These are phyloP conservation scores for Friedmanniomyces simplex DNA, from an alignment of 495 filamentous ascomycete species.

Conservation along the genomic window DNA sequence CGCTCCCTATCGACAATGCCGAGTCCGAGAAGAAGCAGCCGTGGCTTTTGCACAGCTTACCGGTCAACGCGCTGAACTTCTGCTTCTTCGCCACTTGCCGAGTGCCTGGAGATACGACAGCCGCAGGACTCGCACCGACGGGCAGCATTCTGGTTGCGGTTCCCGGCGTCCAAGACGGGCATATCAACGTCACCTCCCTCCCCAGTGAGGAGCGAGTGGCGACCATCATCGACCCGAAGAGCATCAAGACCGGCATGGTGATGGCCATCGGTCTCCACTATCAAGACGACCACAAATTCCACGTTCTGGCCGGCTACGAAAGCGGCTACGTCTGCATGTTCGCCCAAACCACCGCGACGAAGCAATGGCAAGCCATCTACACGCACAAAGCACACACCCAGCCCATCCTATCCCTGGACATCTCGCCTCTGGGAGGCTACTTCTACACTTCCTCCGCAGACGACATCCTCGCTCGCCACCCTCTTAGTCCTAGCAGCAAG, in stretches of 20 bases:
- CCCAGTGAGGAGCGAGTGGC: slow-evolving; percentile 59
- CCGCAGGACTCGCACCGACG: too few species aligned
- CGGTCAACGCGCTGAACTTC: slow-evolving; percentile 92
- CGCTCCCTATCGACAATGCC: slow-evolving; percentile 56
- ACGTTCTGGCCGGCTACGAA: slow-evolving; percentile 74
- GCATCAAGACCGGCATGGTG: slow-evolving; percentile 70
- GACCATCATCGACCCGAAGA: slow-evolving; percentile 47
- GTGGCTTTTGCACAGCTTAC: slow-evolving; percentile 72
- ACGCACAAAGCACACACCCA: slow-evolving; percentile 60
- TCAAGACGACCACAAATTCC: slow-evolving; percentile 18
- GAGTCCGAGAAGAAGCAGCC: slow-evolving; percentile 45
- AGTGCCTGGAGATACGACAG: background rate
- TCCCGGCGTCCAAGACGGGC: slow-evolving; percentile 23
- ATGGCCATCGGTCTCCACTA: slow-evolving; percentile 67
- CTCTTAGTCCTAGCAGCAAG: too few species aligned
- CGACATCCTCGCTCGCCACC: slow-evolving; percentile 50
- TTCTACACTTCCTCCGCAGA: slow-evolving; percentile 84
- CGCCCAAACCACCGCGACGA: slow-evolving; percentile 25
- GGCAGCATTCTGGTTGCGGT: slow-evolving; percentile 23
- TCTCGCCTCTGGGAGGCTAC: slow-evolving; percentile 45
- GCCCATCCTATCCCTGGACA: slow-evolving; percentile 70
- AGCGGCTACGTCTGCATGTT: slow-evolving; percentile 63
- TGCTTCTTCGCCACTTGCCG: slow-evolving; percentile 63
- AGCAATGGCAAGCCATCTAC: slow-evolving; percentile 56
- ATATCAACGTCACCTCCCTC: slow-evolving; percentile 81